Percentiles rank a stretch among this genome's conserved stretches.
phyloP scores from a whole-genome alignment of 192 early-diverging fungal genomes.

The Diversispora eburnea region DNA sequence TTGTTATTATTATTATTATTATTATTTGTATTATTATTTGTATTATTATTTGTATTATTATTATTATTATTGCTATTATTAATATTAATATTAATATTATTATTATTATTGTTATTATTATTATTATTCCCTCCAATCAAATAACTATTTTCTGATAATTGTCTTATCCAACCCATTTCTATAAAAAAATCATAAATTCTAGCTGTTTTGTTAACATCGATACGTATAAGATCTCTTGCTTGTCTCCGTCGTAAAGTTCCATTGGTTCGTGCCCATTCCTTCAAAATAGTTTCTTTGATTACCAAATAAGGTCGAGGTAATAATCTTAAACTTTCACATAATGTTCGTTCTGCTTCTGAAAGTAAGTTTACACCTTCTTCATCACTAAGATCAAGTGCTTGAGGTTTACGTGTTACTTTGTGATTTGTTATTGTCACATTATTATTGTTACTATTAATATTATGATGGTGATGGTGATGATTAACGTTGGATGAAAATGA shows the following conservation, averaged over 20 bases:
- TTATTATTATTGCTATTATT: too few species aligned
- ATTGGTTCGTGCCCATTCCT: slow-evolving; percentile 69
- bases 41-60: too few species aligned
- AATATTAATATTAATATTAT: too few species aligned
- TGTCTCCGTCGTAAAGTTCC: slow-evolving; percentile 71
- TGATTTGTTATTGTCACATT: too few species aligned
- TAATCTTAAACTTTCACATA: slow-evolving; percentile 83
- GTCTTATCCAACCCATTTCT: slow-evolving; percentile 83
- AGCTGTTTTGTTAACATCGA: slow-evolving; percentile 87
- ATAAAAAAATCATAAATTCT: slow-evolving; percentile 92
- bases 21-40: too few species aligned
- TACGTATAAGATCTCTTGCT: slow-evolving; percentile 83
- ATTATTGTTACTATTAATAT: too few species aligned
- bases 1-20: too few species aligned
- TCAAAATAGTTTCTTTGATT: slow-evolving; percentile 88
- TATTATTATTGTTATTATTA: too few species aligned
- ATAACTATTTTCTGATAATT: slow-evolving; percentile 8
- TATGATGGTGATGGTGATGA: slow-evolving; percentile 9
- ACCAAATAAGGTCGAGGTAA: slow-evolving; percentile 86
- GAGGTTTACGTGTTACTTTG: slow-evolving; percentile 31
- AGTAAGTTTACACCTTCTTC: slow-evolving; percentile 88
- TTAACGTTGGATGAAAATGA: background rate
- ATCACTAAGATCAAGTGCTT: slow-evolving; percentile 71
- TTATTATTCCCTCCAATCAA: too few species aligned
- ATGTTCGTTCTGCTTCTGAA: slow-evolving; percentile 66